Evolutionary conservation across 805 yeast species (phyloP).

Genomic region (Ogataea ganodermae): DNA sequence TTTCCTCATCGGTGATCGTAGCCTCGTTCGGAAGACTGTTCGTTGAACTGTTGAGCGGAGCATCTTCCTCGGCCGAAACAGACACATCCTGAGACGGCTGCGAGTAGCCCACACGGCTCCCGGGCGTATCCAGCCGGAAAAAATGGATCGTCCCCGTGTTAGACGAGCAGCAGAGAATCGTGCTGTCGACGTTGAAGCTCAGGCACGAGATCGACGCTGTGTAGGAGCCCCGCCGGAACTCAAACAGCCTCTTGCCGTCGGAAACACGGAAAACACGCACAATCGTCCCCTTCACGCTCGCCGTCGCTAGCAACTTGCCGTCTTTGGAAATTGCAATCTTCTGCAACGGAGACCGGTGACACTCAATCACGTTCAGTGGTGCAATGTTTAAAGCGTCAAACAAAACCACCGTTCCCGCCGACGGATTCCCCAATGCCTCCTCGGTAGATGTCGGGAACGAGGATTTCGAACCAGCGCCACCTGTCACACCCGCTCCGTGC

Average conservation of each 20-base stretch:
- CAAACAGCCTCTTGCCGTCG: slow-evolving; percentile 62
- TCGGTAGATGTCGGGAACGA: background rate
- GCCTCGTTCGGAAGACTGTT: slow-evolving; percentile 25
- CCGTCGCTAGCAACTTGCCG: slow-evolving; percentile 83
- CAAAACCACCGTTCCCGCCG: slow-evolving; percentile 68
- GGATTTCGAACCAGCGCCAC: background rate
- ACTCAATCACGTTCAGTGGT: slow-evolving; percentile 80
- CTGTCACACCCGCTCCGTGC: too few species aligned
- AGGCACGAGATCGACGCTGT: slow-evolving; percentile 78
- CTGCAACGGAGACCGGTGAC: slow-evolving; percentile 80
- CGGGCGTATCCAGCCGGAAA: slow-evolving; percentile 41
- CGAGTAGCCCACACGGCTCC: background rate
- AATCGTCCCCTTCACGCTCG: slow-evolving; percentile 88
- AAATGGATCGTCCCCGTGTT: slow-evolving; percentile 93
- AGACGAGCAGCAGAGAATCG: slow-evolving; percentile 77
- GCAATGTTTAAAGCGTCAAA: slow-evolving; percentile 75
- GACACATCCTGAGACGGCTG: background rate
- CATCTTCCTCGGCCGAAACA: slow-evolving; percentile 8
- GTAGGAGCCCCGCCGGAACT: slow-evolving; percentile 84
- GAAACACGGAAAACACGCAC: slow-evolving; percentile 75
- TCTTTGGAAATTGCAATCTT: slow-evolving; percentile 67
- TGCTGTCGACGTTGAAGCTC: slow-evolving; percentile 69
- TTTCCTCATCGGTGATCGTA: slow-evolving; percentile 30
- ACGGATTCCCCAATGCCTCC: background rate
- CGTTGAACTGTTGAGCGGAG: slow-evolving; percentile 3